Base-by-base conservation (phyloP, 805 yeast genomes). In the Candida verbasci region DNA sequence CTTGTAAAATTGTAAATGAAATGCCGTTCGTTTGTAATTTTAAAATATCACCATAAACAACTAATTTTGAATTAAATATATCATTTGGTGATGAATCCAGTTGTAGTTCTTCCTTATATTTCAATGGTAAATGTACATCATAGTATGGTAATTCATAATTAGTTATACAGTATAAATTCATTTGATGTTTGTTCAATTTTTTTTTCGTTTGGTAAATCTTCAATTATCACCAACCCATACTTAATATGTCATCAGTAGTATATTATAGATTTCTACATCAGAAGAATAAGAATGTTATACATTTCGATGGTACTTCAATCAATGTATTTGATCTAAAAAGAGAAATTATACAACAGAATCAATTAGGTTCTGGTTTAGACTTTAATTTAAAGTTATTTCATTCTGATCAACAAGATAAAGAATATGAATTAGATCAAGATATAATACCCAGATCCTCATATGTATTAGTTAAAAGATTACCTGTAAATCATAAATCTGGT, bases 241-340 rank as follows among this genome's bases (percentile, higher is more conserved):
- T n/a, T 6, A 23, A 24, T 34, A 86, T 87, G 95, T 83, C 95
- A 7, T 86, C 95, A 10, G 82, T 86, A 2, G 85, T 91, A 9
- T 93, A 87, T 56, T 91, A 91, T 56, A 73, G 79, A 54, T 91
- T 93, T 60, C 65, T 78, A 42, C 91, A 95, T 11, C 96, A 89
- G 56, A 82, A 80, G 51, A 80, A 76, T 28, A 81, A 85, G 20
- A 78, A 85, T 1, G 74, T 94, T 29, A 77, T 93, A 18, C 73
- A 81, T 31, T 93, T 93, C 54, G 98, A 93, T 57, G 99, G 98
- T 15, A 91, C 98, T 0, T 97, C 97, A 20, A 78, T 93, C 28
- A 86, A 95, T 2, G 95, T 89, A 1, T 93, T 91, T 62, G 99
- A 93, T 53, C 65, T 93, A 42, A 93, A 93, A 60, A 80, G 91